Evolutionary conservation across 2,329 filamentous ascomycete genomes (phyloP).

Genomic region (Pseudocercospora ulei): DNA sequence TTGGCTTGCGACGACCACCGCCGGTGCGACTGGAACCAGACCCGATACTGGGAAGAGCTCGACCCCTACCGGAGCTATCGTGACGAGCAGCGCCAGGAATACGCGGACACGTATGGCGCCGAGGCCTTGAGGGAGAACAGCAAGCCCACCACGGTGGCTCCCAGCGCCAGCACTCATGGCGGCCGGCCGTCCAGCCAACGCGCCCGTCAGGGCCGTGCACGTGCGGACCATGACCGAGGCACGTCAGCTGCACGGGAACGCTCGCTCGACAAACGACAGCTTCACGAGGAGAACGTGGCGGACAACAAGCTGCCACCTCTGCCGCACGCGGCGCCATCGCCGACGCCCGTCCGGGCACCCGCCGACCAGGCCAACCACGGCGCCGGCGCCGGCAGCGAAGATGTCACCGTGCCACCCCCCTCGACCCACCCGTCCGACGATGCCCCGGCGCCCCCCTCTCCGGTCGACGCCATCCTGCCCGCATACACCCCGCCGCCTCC

Average conservation of each 20-base stretch:
- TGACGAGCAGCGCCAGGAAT: slow-evolving; percentile 21
- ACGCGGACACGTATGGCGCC: slow-evolving; percentile 18
- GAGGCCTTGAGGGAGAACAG: slow-evolving; percentile 15
- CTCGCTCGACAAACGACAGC: slow-evolving; percentile 16
- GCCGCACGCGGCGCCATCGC: slow-evolving; percentile 2
- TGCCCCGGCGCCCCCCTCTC: slow-evolving; percentile 1
- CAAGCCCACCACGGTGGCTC: background rate
- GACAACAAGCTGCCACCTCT: slow-evolving; percentile 4
- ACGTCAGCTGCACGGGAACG: too few relatives aligned
- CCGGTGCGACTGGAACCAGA: slow-evolving; percentile 39
- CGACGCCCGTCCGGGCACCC: background rate
- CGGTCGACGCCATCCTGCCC: slow-evolving; percentile 3
- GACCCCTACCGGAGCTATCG: slow-evolving; percentile 28
- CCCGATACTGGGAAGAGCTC: slow-evolving; percentile 38
- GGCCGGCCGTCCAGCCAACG: background rate
- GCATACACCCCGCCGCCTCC: slow-evolving; percentile 27
- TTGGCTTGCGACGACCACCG: slow-evolving; percentile 39
- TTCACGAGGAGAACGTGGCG: slow-evolving; percentile 9
- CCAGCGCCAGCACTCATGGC: slow-evolving; percentile 3
- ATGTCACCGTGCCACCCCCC: slow-evolving; percentile 1
- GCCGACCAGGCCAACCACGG: slow-evolving; percentile 2
- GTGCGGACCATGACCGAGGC: background rate
- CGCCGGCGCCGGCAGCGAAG: background rate
- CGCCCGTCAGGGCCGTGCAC: background rate
- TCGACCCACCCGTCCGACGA: slow-evolving; percentile 5